These are phyloP conservation scores for Boletus rubroflammeus DNA, from an alignment of 768 basidiomycete genomes.

Conservation along the genomic window DNA sequence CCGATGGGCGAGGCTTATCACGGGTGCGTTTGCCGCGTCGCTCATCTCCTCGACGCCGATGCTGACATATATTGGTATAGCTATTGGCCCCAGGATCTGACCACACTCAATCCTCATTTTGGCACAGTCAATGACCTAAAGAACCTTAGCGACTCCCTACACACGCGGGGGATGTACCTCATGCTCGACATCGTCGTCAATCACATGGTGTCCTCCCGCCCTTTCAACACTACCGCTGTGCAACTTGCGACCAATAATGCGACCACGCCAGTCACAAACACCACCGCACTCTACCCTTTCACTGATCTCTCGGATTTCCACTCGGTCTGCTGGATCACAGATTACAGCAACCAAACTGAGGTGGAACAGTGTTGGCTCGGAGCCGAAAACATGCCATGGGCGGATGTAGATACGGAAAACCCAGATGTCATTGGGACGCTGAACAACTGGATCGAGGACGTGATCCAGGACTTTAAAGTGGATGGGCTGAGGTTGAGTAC, in stretches of 20 bases:
- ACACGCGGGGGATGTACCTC: slow-evolving; percentile 52
- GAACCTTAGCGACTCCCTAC: slow-evolving; percentile 44
- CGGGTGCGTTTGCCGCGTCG: slow-evolving; percentile 32
- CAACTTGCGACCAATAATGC: slow-evolving; percentile 15
- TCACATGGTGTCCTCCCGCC: slow-evolving; percentile 45
- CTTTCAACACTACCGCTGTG: slow-evolving; percentile 25
- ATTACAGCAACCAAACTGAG: slow-evolving; percentile 44
- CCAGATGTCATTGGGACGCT: slow-evolving; percentile 39
- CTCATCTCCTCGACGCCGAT: not conserved
- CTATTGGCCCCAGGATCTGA: slow-evolving; percentile 52
- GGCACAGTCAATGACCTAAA: slow-evolving; percentile 50
- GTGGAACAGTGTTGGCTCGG: slow-evolving; percentile 63
- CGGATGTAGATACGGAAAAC: slow-evolving; percentile 56
- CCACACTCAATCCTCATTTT: slow-evolving; percentile 49
- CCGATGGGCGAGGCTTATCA: slow-evolving; percentile 56
- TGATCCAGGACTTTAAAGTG: slow-evolving; percentile 45
- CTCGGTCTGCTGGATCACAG: slow-evolving; percentile 37
- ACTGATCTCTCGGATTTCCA: slow-evolving; percentile 37
- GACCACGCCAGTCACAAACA: slow-evolving; percentile 11
- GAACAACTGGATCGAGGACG: slow-evolving; percentile 45
- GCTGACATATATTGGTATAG: slow-evolving; percentile 16
- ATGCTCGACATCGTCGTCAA: slow-evolving; percentile 66
- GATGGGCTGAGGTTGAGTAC: slow-evolving; percentile 61
- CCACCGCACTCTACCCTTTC: slow-evolving; percentile 30
- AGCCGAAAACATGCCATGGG: slow-evolving; percentile 47